Base-by-base conservation (phyloP, 768 basidiomycete genomes). In the Pisolithus sp. region DNA sequence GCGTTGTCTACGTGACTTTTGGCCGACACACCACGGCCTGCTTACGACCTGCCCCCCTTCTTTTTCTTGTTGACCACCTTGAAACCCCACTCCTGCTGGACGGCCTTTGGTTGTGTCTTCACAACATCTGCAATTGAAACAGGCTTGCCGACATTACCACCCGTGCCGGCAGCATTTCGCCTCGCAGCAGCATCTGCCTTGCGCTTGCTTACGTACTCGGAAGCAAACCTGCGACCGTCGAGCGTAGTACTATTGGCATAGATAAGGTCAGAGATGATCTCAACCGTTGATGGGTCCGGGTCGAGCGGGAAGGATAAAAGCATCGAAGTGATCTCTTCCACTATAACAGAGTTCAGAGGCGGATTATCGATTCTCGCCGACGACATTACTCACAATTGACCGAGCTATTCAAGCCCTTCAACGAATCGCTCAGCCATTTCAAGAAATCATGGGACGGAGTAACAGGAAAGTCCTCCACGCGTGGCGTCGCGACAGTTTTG, bases 31-130 rank as follows among this genome's bases (percentile, higher is more conserved):
- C 13, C 2, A 15, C 5, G 34, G 34, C 23, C 41, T 21, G 23
- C 38, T 73, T 64, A 86, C 43, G 81, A 63, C 59, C 80, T 75
- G 26, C 78, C 78, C 15, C 85, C 79, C 71, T 90, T 91, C 81
- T 92, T 96, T 75, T 94, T 96, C 77, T 94, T 93, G 60, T 93
- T 92, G 48, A 93, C 89, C 5, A 94, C 87, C 71, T 93, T 94
- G 76, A 92, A 93, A 7, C 83, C 84, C 88, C 93, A 94, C 64
- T 89, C 88, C 41, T 80, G 75, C 52, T 83, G 82, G 18, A 82
- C 73, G 2, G 79, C 74, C 69, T 90, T 91, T 2, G 91, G 92
- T 55, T 86, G 83, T 9, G 86, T 79, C 69, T 93, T 95, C 53
- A 97, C 91, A 3, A 96, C 93, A 54, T 92, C 90, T 10, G 89